A percentile compares a stretch with the other conserved stretches of the same genome.
Evolutionary conservation across 1,284 basidiomycete species (phyloP).

Genomic region (Rhodotorula glutinis): DNA sequence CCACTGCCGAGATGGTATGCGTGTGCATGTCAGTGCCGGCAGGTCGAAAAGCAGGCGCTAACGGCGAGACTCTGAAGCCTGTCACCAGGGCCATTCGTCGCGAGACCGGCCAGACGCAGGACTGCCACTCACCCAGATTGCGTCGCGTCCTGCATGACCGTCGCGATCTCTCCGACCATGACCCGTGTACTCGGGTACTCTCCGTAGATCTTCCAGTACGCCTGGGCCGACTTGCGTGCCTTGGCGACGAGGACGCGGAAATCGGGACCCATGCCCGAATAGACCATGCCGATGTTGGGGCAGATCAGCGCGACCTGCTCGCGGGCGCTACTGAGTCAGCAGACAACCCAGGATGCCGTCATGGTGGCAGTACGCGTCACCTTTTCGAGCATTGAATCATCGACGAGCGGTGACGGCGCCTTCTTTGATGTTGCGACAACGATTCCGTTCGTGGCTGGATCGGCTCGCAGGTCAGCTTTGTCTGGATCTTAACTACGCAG

Average conservation of each 20-base stretch:
- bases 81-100: neutral
- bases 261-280: constrained; percentile 99
- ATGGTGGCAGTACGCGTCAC: constrained; percentile 44
- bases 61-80: neutral
- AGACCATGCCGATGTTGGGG: constrained; percentile 98
- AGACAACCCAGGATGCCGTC: too few relatives aligned
- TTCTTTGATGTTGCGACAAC: constrained; percentile 99
- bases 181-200: constrained; percentile 98
- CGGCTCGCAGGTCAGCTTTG: too few relatives aligned
- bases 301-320: constrained; percentile 74
- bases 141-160: constrained; percentile 97
- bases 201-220: constrained; percentile 99
- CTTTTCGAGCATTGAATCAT: constrained; percentile 96
- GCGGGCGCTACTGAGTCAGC: neutral
- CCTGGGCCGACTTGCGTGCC: constrained; percentile 95
- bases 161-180: constrained; percentile 94
- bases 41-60: too few relatives aligned
- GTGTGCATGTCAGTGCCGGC: too few relatives aligned
- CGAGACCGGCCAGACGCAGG: too few relatives aligned
- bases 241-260: constrained; percentile 90
- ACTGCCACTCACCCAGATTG: constrained; percentile 77
- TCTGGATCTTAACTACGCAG: too few relatives aligned
- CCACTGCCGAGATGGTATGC: constrained; percentile 59
- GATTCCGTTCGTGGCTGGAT: constrained; percentile 89
- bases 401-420: constrained; percentile 91